These are phyloP conservation scores for Penicillium sp. DNA, from an alignment of 2,329 filamentous ascomycete species.

Conservation along the genomic window DNA sequence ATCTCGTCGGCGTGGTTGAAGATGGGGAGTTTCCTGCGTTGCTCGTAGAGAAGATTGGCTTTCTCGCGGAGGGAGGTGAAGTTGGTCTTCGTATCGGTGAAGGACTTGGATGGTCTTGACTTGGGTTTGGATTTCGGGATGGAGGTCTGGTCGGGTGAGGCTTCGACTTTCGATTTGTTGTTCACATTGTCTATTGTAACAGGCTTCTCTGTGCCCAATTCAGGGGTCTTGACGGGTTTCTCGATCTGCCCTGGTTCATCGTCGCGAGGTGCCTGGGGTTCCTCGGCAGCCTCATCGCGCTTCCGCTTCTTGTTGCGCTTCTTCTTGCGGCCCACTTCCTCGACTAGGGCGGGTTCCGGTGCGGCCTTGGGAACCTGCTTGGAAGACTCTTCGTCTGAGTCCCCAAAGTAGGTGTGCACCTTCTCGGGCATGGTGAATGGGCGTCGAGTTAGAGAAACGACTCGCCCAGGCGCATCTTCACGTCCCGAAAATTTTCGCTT, in stretches of 20 bases:
- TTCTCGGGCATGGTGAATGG: slow-evolving; percentile 45
- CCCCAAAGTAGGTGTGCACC: slow-evolving; percentile 43
- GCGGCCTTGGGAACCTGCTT: slow-evolving; percentile 17
- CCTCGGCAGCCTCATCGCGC: slow-evolving; percentile 27
- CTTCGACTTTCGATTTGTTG: not conserved
- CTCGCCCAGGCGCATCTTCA: slow-evolving; percentile 1
- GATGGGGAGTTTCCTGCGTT: slow-evolving; percentile 74
- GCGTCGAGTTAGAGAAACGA: not conserved
- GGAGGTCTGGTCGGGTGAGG: slow-evolving; percentile 1
- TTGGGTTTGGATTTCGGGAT: slow-evolving; percentile 15
- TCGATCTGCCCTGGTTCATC: slow-evolving; percentile 8
- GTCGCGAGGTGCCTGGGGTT: slow-evolving; percentile 9
- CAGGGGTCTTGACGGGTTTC: not conserved
- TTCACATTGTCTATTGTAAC: not conserved
- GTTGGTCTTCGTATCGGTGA: slow-evolving; percentile 27
- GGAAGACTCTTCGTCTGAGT: slow-evolving; percentile 31
- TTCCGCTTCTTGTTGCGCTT: slow-evolving; percentile 39
- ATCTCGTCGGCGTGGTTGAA: slow-evolving; percentile 75
- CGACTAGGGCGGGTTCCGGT: not conserved
- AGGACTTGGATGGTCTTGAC: slow-evolving; percentile 14
- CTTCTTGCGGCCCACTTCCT: slow-evolving; percentile 23
- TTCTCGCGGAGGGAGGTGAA: slow-evolving; percentile 44
- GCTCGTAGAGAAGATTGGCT: slow-evolving; percentile 50
- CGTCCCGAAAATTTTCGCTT: slow-evolving; percentile 20
- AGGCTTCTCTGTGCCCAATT: not conserved